A percentile compares a stretch with the other conserved stretches of the same genome.
Conservation (phyloP, 2,329 filamentous ascomycete species). For the Albophoma yamanashiensis region DNA sequence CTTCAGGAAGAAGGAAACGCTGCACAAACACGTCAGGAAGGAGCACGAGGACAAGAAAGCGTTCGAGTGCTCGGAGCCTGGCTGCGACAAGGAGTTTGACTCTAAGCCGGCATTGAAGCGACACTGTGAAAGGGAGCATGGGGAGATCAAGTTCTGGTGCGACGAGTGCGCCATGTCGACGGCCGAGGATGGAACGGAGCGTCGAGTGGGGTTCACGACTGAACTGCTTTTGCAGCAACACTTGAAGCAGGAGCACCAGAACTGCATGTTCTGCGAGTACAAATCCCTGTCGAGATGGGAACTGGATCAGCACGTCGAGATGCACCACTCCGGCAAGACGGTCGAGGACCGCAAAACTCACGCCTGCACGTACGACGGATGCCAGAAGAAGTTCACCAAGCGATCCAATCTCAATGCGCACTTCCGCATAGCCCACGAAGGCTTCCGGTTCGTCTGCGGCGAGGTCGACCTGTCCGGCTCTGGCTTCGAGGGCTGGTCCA, state of each 20-base stretch:
- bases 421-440: constrained; percentile 65
- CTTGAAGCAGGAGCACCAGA: constrained; percentile 59
- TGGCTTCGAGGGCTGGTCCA: constrained; percentile 54
- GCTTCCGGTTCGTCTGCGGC: constrained; percentile 71
- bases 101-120: constrained; percentile 59
- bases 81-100: constrained; percentile 62
- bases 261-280: constrained; percentile 66
- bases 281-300: constrained; percentile 56
- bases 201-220: constrained; percentile 56
- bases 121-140: constrained; percentile 62
- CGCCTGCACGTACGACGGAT: constrained; percentile 56
- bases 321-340: constrained; percentile 55
- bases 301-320: constrained; percentile 68
- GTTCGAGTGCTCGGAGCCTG: constrained; percentile 53
- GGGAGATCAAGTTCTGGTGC: constrained; percentile 63
- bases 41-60: constrained; percentile 64
- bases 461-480: constrained; percentile 47
- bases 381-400: constrained; percentile 69
- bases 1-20: constrained; percentile 80
- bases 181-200: constrained; percentile 26
- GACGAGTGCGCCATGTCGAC: constrained; percentile 50
- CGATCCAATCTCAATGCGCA: constrained; percentile 77
- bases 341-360: constrained; percentile 55
- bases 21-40: constrained; percentile 70
- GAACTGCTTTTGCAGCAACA: constrained; percentile 63